A percentile compares a stretch with the other conserved stretches of the same genome.
Evolutionary conservation across 2,329 filamentous ascomycete species (phyloP).

Genomic region (Passalora sequoiae): DNA sequence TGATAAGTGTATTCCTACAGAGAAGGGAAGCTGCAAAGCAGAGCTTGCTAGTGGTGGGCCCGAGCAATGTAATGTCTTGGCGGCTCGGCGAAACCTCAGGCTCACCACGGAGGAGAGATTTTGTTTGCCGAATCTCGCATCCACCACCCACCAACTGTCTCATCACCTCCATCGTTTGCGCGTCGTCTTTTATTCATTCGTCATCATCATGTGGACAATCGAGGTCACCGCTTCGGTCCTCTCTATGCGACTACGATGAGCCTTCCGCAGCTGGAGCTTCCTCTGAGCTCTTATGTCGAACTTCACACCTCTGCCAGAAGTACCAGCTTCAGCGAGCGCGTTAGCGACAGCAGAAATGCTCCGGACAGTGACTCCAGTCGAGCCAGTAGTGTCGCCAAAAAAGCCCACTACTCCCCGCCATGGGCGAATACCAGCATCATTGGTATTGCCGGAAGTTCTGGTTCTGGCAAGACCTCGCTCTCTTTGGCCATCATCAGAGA

Average conservation of each 20-base stretch:
- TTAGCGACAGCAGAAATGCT: constrained; percentile 3
- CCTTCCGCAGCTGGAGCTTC: constrained; percentile 24
- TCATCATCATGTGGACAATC: constrained; percentile 27
- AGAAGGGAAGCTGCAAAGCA: constrained; percentile 2
- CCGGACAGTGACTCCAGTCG: constrained; percentile 3
- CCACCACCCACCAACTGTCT: constrained; percentile 9
- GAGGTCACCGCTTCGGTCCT: constrained; percentile 25
- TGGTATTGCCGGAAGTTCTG: constrained; percentile 89
- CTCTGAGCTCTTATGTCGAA: constrained; percentile 21
- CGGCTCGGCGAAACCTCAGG: too few species aligned
- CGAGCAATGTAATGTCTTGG: too few species aligned
- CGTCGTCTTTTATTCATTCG: constrained; percentile 1
- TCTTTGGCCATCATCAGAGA: constrained; percentile 85
- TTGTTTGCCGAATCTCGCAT: too few species aligned
- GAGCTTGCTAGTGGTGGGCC: too few species aligned
- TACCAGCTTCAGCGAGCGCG: constrained; percentile 3
- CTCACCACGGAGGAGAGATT: too few species aligned
- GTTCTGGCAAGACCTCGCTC: constrained; percentile 90
- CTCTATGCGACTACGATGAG: constrained; percentile 31
- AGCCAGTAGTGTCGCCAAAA: constrained; percentile 16
- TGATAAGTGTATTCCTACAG: constrained; percentile 1
- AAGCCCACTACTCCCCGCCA: constrained; percentile 79
- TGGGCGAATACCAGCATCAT: constrained; percentile 97
- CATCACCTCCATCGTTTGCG: constrained; percentile 4
- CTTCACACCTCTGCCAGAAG: constrained; percentile 11